phyloP scores from a whole-genome alignment of 202 grass and related monocot genomes.

The Setaria viridis region DNA sequence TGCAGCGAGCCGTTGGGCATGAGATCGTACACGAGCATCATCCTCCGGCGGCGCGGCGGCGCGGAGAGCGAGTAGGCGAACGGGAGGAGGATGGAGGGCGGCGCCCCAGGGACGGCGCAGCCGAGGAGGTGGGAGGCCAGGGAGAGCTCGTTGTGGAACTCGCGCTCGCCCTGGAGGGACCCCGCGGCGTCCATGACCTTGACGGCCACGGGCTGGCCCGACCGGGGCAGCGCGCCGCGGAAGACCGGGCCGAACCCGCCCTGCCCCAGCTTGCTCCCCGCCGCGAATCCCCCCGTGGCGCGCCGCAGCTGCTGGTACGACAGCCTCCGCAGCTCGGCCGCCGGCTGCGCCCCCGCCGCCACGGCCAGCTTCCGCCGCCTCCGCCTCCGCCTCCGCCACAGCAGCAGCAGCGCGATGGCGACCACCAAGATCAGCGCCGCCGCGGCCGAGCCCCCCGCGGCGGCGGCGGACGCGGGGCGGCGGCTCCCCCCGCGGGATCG shows the following conservation, averaged over 20 bases:
- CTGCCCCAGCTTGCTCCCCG: conserved; percentile 69
- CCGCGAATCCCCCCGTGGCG: conserved; percentile 67
- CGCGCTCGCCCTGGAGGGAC: conserved; percentile 96
- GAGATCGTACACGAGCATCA: conserved; percentile 95
- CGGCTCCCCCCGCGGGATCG: not conserved
- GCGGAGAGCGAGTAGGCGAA: conserved; percentile 70
- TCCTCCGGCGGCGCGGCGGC: conserved; percentile 55
- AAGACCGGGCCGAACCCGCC: conserved; percentile 74
- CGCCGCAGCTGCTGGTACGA: conserved; percentile 52
- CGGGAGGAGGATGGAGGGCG: conserved; percentile 56
- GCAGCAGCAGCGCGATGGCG: conserved; percentile 30
- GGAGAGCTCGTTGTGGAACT: conserved; percentile 97
- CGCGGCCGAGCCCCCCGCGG: conserved; percentile 25
- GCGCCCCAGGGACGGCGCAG: conserved; percentile 16
- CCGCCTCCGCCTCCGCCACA: conserved; percentile 21
- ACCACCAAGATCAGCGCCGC: conserved; percentile 38
- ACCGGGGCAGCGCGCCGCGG: conserved; percentile 68
- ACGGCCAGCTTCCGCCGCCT: conserved; percentile 36
- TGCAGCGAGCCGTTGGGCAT: conserved; percentile 99
- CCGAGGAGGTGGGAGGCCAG: conserved; percentile 70
- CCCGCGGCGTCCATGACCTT: conserved; percentile 92
- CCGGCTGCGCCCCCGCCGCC: conserved; percentile 10
- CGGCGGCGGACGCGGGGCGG: not conserved
- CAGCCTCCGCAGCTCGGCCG: conserved; percentile 52
- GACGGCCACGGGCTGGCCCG: conserved; percentile 66